Conservation (phyloP, 345 rosid species). For the Carallia brachiata region DNA sequence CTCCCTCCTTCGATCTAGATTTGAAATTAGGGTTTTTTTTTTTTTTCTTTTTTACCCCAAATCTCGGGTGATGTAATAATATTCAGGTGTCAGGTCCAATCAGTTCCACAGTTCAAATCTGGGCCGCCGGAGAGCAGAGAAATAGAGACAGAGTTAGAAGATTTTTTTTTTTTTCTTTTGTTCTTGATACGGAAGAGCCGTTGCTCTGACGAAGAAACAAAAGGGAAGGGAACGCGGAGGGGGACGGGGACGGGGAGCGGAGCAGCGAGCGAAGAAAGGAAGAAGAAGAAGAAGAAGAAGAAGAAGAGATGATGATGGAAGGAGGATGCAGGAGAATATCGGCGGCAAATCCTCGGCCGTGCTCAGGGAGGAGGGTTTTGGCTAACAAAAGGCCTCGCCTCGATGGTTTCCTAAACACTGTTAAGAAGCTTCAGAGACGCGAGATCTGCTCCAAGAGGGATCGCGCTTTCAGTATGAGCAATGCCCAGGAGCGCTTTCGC, state of each 20-base stretch:
- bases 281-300: background rate
- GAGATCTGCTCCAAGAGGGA: conserved; percentile 72
- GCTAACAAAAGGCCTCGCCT: conserved; percentile 57
- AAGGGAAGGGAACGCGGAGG: background rate
- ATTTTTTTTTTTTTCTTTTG: background rate
- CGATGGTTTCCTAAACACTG: conserved; percentile 70
- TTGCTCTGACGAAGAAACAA: background rate
- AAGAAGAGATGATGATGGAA: conserved; percentile 40
- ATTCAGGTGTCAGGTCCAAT: too few relatives aligned
- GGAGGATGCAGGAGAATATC: conserved; percentile 62
- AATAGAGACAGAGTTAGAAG: background rate
- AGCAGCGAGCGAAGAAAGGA: background rate
- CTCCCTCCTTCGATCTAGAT: too few relatives aligned
- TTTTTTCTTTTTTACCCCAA: background rate
- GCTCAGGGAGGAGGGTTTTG: conserved; percentile 61
- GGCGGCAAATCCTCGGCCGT: conserved; percentile 81
- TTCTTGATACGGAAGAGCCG: background rate
- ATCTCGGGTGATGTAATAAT: too few relatives aligned
- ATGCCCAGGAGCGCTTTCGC: conserved; percentile 84
- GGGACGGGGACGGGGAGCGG: background rate
- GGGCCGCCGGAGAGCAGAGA: background rate
- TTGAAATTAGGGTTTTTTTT: conserved; percentile 1
- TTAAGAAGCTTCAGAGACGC: conserved; percentile 78
- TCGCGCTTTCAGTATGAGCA: conserved; percentile 74
- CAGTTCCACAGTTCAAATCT: too few relatives aligned